Evolutionary conservation across 2,329 filamentous ascomycete genomes (phyloP), one percentile per base, ranked within the genome.

Genomic region (Beauveria rudraprayagi): DNA sequence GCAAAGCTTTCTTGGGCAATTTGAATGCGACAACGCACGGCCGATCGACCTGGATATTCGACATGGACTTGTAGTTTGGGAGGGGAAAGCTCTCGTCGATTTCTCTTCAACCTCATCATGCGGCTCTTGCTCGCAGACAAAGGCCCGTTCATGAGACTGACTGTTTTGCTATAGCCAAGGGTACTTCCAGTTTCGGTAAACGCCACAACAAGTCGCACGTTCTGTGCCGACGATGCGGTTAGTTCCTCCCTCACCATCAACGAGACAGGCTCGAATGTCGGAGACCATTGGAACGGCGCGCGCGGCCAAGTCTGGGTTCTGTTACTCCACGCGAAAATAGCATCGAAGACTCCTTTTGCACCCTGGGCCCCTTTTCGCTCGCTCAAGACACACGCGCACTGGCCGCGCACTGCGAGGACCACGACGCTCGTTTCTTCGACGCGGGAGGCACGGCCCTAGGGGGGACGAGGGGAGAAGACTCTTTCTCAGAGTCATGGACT

Each of bases 131-230:
- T n/a, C 11, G 17, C 9, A 46, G 28, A 30, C 6, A 8, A 40
- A 40, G 30, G 28, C 19, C 16, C 9, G 17, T 17, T 26, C 14
- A 17, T 43, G 44, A 53, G 56, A 64, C 67, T 65, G 61, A 65
- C 63, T 51, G 61, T 54, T 62, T 62, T 62, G 65, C 67, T 73
- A 70, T 69, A 82, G 80, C 80, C 71, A 82, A 82, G 80, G 80
- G 80, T 78, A 82, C 80, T 71, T 80, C 79, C 72, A 81, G 78
- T 73, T 81, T 81, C 72, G 78, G 78, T 76, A 81, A 81, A 75
- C 77, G 91, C 87, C 91, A 95, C 86, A 96, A 93, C 87, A 96
- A 96, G 88, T 91, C 92, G 84, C 92, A 97, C 88, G 92, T 89
- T 79, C 83, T 97, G 80, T 97, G 92, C 90, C 89, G 92, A 86